These are phyloP conservation scores for Cladosporium sp. DNA, from an alignment of 2,329 filamentous ascomycete species.

Conservation along the genomic window DNA sequence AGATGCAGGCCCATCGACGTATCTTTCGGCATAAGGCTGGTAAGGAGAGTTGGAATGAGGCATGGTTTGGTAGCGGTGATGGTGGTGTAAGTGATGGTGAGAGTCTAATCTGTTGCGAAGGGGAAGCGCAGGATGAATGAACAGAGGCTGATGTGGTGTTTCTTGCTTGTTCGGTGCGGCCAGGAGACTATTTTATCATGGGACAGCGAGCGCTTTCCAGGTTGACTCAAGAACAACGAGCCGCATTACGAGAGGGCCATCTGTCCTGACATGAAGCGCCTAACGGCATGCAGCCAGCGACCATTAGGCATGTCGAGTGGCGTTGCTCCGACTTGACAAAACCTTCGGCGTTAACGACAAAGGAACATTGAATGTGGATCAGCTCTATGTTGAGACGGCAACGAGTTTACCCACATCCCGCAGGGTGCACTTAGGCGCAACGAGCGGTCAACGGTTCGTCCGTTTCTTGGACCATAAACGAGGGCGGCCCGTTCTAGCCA, in stretches of 20 bases:
- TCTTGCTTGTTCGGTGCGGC: background rate
- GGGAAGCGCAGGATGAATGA: background rate
- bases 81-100: background rate
- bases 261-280: background rate
- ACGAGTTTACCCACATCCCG: background rate
- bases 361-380: too few species aligned
- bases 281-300: background rate
- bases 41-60: background rate
- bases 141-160: background rate
- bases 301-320: too few species aligned
- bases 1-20: constrained; percentile 24
- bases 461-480: too few species aligned
- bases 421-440: too few species aligned
- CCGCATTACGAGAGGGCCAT: background rate
- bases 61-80: background rate
- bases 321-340: background rate
- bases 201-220: background rate
- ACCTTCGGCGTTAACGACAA: background rate
- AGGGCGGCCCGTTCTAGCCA: background rate
- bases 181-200: background rate
- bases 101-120: background rate
- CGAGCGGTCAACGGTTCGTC: background rate
- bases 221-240: background rate
- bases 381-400: background rate
- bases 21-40: constrained; percentile 33